Evolutionary conservation across 2,329 filamentous ascomycete species (phyloP).

Genomic region (Falciphora oryzae): DNA sequence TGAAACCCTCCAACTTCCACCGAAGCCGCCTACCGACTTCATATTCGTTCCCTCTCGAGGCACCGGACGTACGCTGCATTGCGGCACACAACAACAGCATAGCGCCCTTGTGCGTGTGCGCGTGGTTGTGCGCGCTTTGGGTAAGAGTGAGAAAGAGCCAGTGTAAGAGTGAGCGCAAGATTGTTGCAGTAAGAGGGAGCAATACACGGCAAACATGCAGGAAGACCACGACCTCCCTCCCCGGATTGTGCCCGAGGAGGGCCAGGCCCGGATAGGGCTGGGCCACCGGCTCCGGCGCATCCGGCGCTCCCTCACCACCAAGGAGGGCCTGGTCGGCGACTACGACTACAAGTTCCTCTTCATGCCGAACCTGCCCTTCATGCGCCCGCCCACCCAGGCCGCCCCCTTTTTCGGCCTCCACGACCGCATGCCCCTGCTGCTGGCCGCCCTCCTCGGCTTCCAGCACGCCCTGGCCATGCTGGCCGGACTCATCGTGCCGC

Average conservation of each 20-base stretch:
- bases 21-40: no score
- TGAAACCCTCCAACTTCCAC: no score
- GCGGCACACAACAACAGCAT: no score
- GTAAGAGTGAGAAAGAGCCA: not conserved
- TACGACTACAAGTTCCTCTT: slow-evolving; percentile 93
- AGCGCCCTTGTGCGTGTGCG: no score
- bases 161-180: not conserved
- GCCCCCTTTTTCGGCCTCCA: slow-evolving; percentile 82
- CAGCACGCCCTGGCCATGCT: slow-evolving; percentile 77
- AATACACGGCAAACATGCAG: slow-evolving; percentile 37
- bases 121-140: no score
- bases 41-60: no score
- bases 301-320: slow-evolving; percentile 45
- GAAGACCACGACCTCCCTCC: slow-evolving; percentile 46
- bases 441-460: slow-evolving; percentile 69
- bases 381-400: slow-evolving; percentile 52
- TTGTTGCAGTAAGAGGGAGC: no score
- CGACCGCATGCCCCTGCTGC: slow-evolving; percentile 68
- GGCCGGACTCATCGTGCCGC: slow-evolving; percentile 70
- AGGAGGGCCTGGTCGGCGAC: slow-evolving; percentile 70
- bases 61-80: no score
- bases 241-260: slow-evolving; percentile 37
- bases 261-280: slow-evolving; percentile 24
- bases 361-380: slow-evolving; percentile 74
- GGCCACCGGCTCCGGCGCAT: slow-evolving; percentile 24